Evolutionary conservation across 805 yeast species (phyloP), one percentile per base, ranked within the genome.

Genomic region (Martiniozyma abietophila): DNA sequence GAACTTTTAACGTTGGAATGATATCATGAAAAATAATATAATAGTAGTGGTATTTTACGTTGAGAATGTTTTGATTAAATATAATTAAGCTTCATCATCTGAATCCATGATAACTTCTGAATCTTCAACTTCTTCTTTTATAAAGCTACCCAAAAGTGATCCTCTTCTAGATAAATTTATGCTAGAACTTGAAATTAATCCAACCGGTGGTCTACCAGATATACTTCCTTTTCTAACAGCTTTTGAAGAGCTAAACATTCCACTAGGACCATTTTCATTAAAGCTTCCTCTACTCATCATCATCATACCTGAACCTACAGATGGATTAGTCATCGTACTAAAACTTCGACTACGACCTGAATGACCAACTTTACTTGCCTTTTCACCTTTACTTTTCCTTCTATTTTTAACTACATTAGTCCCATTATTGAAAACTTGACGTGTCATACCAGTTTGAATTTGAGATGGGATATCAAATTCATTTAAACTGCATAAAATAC

Each of bases 401-500:
- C 25, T 29, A 6, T 6, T 5, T 27, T 27, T n/a, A n/a, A n/a
- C n/a, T n/a, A n/a, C n/a, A n/a, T n/a, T n/a, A n/a, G n/a, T n/a
- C n/a, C n/a, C n/a, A n/a, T n/a, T n/a, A n/a, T n/a, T n/a, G n/a
- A n/a, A n/a, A n/a, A n/a, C n/a, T n/a, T n/a, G n/a, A n/a, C n/a
- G n/a, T n/a, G n/a, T n/a, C n/a, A n/a, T n/a, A n/a, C n/a, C n/a
- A n/a, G n/a, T n/a, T n/a, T n/a, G n/a, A n/a, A n/a, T n/a, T n/a
- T n/a, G n/a, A n/a, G n/a, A n/a, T n/a, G n/a, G n/a, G n/a, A n/a
- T n/a, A n/a, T n/a, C n/a, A 18, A 37, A 48, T 34, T 74, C 80
- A 40, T 67, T 77, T 84, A 81, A 76, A 14, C 82, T 77, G 29
- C 83, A 85, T 32, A 82, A 62, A 29, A 82, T 81, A 33, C 81